Base-by-base conservation (phyloP, 2,329 filamentous ascomycete species). In the Scedosporium dehoogii region DNA sequence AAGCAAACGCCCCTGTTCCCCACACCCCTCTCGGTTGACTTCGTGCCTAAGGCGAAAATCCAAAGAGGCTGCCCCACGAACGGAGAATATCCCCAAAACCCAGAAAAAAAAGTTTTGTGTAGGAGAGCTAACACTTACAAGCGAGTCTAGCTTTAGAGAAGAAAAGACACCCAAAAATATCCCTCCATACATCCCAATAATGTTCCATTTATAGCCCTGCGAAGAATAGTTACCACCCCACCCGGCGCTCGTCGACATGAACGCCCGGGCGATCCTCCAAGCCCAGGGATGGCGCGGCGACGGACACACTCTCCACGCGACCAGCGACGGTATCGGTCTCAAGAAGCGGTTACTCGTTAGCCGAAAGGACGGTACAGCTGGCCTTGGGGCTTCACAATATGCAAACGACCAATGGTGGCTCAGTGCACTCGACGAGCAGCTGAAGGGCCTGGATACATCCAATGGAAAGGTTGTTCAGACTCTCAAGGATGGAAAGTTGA, bases 331-430 rank as follows among this genome's bases (percentile, higher is more conserved):
- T 60, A 87, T 87, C 65, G 93, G 93, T 53, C 86, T 97, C 62
- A 85, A 87, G 27, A 90, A 89, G 68, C 93, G 93, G 4, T 82
- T 97, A 29, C 85, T 96, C 44, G 83, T 96, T 63, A 86, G 89
- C 64, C 88, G 90, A 69, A 96, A 96, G 75, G 82, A 87, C 68
- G 89, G 96, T 73, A 88, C 83, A 29, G 81, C 90, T 61, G 93
- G 93, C 25, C 79, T 97, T 4, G 93, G 93, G 62, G 86, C 90
- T 71, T 91, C 90, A 73, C 79, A 81, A 63, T 82, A 85, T 65
- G 81, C 81, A 65, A 84, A 82, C 23, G 93, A 97, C 71, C 92
- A 96, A 73, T 99, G 94, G 94, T 99, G 94, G 94, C 81, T 96
- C 75, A 88, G 91, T 63, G 94, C 94, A 10, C 97, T 96, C 68